These are phyloP conservation scores for Bolboschoenus planiculmis DNA, from an alignment of 176 grass and related monocot species.

Conservation along the genomic window DNA sequence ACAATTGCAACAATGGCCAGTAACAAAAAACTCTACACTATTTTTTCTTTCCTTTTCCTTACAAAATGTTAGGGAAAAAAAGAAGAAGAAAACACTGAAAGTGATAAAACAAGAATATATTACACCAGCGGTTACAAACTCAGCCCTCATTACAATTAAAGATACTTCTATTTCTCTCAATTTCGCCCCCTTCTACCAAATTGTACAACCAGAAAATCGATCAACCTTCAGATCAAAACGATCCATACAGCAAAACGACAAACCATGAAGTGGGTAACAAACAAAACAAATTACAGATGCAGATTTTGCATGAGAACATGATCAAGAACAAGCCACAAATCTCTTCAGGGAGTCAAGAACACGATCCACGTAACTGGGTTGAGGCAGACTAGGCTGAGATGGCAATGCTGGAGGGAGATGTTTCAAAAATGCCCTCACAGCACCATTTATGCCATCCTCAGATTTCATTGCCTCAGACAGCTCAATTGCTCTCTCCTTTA, in stretches of 20 bases:
- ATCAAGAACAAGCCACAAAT: conserved; percentile 25
- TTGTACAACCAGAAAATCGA: background rate
- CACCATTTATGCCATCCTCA: conserved; percentile 54
- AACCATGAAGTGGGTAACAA: background rate
- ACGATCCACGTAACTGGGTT: conserved; percentile 13
- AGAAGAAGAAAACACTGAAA: background rate
- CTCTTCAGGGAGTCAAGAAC: conserved; percentile 37
- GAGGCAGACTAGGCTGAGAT: background rate
- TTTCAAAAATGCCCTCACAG: conserved; percentile 55
- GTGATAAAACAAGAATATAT: conserved; percentile 6
- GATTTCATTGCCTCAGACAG: conserved; percentile 42
- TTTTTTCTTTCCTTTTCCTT: background rate
- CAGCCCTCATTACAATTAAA: background rate
- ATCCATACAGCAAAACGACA: background rate
- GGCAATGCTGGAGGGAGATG: conserved; percentile 29
- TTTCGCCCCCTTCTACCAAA: background rate
- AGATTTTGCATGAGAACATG: background rate
- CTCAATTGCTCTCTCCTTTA: conserved; percentile 44
- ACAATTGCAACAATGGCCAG: background rate
- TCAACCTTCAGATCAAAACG: background rate
- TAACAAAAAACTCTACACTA: background rate
- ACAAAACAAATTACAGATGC: background rate
- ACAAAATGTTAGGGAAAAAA: too few relatives aligned
- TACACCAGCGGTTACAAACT: conserved; percentile 11
- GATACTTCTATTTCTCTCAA: background rate